Percentiles rank a stretch among this genome's conserved stretches.
These are phyloP conservation scores for Hypoxylon sp. DNA, from an alignment of 2,329 filamentous ascomycete species.

Conservation along the genomic window DNA sequence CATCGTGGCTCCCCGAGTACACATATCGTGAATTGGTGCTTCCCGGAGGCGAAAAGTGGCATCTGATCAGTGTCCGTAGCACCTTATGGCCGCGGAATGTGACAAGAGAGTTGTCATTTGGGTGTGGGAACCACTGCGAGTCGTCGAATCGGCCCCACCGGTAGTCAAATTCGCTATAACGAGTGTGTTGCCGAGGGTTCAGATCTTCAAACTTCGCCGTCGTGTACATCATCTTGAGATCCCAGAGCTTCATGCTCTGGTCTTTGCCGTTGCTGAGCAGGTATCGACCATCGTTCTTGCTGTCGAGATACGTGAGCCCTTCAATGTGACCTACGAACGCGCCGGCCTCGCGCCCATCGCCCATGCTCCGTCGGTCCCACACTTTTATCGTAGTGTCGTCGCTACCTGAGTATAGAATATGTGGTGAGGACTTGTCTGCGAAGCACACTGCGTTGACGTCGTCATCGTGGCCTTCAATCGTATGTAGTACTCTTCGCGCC, in stretches of 20 bases:
- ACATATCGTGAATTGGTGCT: conserved; percentile 93
- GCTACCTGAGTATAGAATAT: conserved; percentile 95
- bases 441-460: conserved; percentile 99
- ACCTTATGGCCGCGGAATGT: conserved; percentile 94
- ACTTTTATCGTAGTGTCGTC: conserved; percentile 96
- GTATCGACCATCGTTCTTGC: conserved; percentile 81
- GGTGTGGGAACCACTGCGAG: conserved; percentile 78
- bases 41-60: conserved; percentile 90
- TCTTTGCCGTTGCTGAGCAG: conserved; percentile 96
- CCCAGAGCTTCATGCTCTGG: conserved; percentile 98
- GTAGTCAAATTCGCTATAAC: conserved; percentile 78
- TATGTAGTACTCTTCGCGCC: conserved; percentile 79
- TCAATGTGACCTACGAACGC: conserved; percentile 77
- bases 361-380: conserved; percentile 95
- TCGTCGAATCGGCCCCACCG: conserved; percentile 77
- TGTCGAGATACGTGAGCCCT: conserved; percentile 78
- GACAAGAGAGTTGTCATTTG: conserved; percentile 90
- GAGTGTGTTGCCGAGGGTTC: conserved; percentile 68
- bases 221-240: conserved; percentile 89
- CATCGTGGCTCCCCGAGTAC: conserved; percentile 91
- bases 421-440: conserved; percentile 87
- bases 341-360: conserved; percentile 79
- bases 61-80: conserved; percentile 90
- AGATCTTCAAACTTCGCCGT: conserved; percentile 73
- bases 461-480: conserved; percentile 82